These are phyloP conservation scores for Fistulina hepatica DNA, from an alignment of 1,284 basidiomycete genomes.

Conservation along the genomic window DNA sequence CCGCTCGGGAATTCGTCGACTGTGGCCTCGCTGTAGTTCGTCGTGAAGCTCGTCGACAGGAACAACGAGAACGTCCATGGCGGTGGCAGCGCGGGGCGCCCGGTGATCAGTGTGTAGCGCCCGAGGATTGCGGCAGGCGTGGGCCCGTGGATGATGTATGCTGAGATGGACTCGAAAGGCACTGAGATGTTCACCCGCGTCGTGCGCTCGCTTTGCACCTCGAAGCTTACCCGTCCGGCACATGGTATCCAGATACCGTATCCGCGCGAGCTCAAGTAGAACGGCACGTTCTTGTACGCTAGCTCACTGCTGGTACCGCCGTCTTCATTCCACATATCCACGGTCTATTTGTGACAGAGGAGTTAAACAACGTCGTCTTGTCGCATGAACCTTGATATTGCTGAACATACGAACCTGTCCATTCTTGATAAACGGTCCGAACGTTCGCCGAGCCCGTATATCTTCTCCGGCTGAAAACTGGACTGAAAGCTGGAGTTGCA, in stretches of 20 bases:
- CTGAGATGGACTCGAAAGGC: constrained; percentile 51
- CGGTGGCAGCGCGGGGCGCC: constrained; percentile 55
- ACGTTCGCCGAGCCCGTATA: constrained; percentile 65
- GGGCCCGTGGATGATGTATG: constrained; percentile 58
- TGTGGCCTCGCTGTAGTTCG: constrained; percentile 55
- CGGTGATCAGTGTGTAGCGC: constrained; percentile 52
- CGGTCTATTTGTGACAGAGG: neutral
- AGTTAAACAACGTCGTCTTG: neutral
- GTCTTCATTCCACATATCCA: constrained; percentile 23
- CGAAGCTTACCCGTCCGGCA: constrained; percentile 66
- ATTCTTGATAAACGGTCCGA: constrained; percentile 67
- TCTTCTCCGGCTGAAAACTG: constrained; percentile 61
- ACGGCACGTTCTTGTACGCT: constrained; percentile 66
- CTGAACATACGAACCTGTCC: constrained; percentile 28
- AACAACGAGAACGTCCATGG: too few relatives aligned
- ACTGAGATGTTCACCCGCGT: constrained; percentile 61
- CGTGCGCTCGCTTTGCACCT: constrained; percentile 66
- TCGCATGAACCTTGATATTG: neutral
- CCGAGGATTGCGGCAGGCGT: constrained; percentile 55
- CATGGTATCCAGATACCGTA: constrained; percentile 73
- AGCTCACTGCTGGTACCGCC: constrained; percentile 63
- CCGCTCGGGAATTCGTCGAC: constrained; percentile 60
- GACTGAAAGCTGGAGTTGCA: constrained; percentile 57
- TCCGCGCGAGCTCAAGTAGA: constrained; percentile 57
- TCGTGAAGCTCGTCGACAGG: constrained; percentile 71